These are phyloP conservation scores for Lactifluus rugatus DNA, from an alignment of 768 basidiomycete genomes.

Conservation along the genomic window DNA sequence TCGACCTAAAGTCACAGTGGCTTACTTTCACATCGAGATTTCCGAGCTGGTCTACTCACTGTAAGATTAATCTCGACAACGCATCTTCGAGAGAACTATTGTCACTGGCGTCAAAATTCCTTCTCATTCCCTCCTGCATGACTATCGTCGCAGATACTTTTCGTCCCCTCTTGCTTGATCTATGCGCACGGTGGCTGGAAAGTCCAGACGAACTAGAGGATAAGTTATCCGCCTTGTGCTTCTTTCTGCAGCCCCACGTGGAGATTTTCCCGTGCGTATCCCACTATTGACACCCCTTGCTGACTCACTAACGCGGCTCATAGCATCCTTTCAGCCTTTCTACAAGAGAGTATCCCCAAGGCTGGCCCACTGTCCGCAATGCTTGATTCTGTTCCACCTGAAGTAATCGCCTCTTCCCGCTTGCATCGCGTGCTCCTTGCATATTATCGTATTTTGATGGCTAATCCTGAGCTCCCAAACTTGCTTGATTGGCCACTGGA, in stretches of 20 bases:
- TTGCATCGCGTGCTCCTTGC: conserved; percentile 66
- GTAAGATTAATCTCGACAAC: not conserved
- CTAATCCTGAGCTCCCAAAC: conserved; percentile 58
- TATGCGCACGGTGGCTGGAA: conserved; percentile 78
- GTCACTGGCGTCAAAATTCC: conserved; percentile 44
- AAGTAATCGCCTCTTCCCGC: conserved; percentile 32
- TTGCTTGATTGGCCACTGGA: conserved; percentile 50
- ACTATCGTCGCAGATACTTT: conserved; percentile 52
- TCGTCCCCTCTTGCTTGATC: conserved; percentile 67
- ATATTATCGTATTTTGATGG: conserved; percentile 71
- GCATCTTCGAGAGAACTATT: conserved; percentile 12
- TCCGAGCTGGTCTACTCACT: not conserved
- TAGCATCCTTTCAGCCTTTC: conserved; percentile 49
- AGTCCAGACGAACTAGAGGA: conserved; percentile 38
- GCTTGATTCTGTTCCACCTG: conserved; percentile 23
- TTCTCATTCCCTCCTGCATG: conserved; percentile 56
- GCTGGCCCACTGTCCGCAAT: conserved; percentile 47
- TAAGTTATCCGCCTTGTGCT: conserved; percentile 48
- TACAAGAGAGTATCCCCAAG: conserved; percentile 34
- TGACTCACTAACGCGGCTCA: not conserved
- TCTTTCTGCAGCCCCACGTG: conserved; percentile 56
- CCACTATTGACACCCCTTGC: conserved; percentile 8
- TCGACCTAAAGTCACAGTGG: conserved; percentile 5
- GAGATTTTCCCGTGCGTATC: conserved; percentile 60
- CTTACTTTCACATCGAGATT: conserved; percentile 3